Evolutionary conservation across 441 rosid species (phyloP), one percentile per base, ranked within the genome.

Genomic region (Euphorbia schlechtendalii): DNA sequence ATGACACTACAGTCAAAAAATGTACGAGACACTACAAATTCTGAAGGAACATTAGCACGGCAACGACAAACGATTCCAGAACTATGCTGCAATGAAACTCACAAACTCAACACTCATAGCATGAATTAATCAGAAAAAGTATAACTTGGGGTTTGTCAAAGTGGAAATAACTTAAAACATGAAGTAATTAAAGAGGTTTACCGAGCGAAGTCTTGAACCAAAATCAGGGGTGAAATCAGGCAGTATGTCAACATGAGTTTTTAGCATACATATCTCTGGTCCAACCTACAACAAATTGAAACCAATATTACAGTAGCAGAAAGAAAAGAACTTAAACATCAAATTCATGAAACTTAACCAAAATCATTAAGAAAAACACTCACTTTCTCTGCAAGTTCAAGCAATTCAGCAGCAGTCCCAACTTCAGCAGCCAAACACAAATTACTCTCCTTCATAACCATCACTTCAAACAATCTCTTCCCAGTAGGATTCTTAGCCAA

Each of bases 351-450:
- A 56, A 40, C n/a, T 40, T 40, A 20, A 9, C 28, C 20, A 27
- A 27, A 56, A 28, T 0, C n/a, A 27, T 32, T 32, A 32, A 32
- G 7, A 32, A 32, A 7, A 25, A 48, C 32, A 8, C 76, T 53
- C 32, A 86, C 96, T 82, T 90, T 88, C 36, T 93, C 95, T 2
- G 97, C 96, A 54, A 93, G 76, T 1, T 84, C 83, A 51, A 93
- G 96, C 86, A 90, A 77, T 69, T 90, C 92, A 22, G 85, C 84
- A 5, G 96, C 96, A 40, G 96, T 82, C 27, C 84, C 88, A 66
- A 88, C 99, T 72, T 88, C 99, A 36, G 97, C 99, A 41, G 97
- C 99, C 66, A 90, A 76, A 49, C 97, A 90, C 45, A 93, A 81
- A 82, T 90, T 90, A 17, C 86, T 88, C 77, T 93, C 84, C 65